Base-by-base conservation (phyloP, 768 basidiomycete species). In the Calocybe gangraenosa region DNA sequence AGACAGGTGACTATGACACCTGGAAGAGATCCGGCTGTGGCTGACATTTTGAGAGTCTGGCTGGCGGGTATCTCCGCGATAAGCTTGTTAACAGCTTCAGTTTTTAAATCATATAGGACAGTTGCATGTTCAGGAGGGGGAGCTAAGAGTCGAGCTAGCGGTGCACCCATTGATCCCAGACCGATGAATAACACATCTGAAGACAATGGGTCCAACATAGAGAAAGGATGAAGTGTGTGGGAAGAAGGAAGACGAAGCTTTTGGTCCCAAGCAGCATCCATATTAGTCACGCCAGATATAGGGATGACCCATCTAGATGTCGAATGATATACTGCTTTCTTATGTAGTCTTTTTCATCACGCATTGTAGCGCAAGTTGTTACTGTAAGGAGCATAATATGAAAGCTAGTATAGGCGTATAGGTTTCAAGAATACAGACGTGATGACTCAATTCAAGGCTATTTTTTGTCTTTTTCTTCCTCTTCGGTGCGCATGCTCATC, bases 401-500 rank as follows among this genome's bases (percentile, higher is more conserved):
- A 28, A 28, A 28, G 25, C 25, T 28, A 28, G 25, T 6, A 28
- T 28, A 28, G 25, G 25, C 11, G 25, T 28, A 28, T 28, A 28
- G 11, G 25, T 5, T 28, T 28, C 11, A 5, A 11, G 25, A 11
- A 11, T 28, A 28, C 25, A 28, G 11, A 28, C 11, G 25, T 11
- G 25, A 6, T 11, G 25, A 28, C 5, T 5, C 11, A 6, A 28
- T 5, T 28, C 25, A 28, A 28, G 11, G 11, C 45, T 55, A 57
- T 53, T 57, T 57, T 57, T 76, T 69, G 40, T 65, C 63, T 52
- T 68, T 57, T 37, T 75, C 63, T 48, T 79, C 71, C 48, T 78
- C 71, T 38, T 53, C 40, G 21, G 48, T 48, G 3, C 73, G 76
- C 88, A 95, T 86, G 59, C 92, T 95, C 91, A 95, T 91, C 63